Evolutionary conservation across 2,329 filamentous ascomycete species (phyloP).

Genomic region (Tolypocladium album): DNA sequence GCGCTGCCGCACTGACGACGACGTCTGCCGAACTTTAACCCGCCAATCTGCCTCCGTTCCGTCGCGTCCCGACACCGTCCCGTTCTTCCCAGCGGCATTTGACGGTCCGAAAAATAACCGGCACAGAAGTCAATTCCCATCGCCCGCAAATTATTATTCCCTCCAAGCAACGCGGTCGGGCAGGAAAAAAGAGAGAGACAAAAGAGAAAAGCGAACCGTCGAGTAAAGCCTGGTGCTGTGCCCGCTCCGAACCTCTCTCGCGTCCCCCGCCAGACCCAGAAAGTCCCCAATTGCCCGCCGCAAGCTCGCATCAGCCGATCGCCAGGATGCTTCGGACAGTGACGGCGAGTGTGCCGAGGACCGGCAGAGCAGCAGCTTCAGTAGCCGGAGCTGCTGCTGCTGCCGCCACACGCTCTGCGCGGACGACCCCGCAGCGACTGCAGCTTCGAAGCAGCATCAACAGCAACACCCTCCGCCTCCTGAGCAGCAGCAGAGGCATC

Average conservation of each 20-base stretch:
- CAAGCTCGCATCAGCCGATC: not conserved
- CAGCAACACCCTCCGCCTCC: not conserved
- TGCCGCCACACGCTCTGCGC: not conserved
- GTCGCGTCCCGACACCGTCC: not conserved
- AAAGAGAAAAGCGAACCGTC: not conserved
- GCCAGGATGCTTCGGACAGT: not conserved
- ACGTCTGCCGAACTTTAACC: not conserved
- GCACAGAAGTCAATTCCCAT: not conserved
- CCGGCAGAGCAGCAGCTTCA: not conserved
- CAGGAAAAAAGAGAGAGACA: not conserved
- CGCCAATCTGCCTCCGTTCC: not conserved
- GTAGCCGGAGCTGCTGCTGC: not conserved
- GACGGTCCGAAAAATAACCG: not conserved
- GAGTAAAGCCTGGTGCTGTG: not conserved
- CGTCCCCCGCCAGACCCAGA: not conserved
- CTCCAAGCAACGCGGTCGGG: not conserved
- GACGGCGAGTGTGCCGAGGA: not conserved
- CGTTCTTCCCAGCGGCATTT: not conserved
- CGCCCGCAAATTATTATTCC: not conserved
- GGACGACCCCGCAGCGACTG: no score
- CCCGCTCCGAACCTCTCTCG: not conserved
- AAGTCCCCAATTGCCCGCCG: no score
- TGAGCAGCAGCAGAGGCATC: conserved; percentile 3
- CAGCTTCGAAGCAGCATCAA: not conserved
- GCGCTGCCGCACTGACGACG: conserved; percentile 1